Percentiles rank a stretch among this genome's conserved stretches.
These are phyloP conservation scores for Rubia tinctorum DNA, from an alignment of 305 asterid genomes.

Conservation along the genomic window DNA sequence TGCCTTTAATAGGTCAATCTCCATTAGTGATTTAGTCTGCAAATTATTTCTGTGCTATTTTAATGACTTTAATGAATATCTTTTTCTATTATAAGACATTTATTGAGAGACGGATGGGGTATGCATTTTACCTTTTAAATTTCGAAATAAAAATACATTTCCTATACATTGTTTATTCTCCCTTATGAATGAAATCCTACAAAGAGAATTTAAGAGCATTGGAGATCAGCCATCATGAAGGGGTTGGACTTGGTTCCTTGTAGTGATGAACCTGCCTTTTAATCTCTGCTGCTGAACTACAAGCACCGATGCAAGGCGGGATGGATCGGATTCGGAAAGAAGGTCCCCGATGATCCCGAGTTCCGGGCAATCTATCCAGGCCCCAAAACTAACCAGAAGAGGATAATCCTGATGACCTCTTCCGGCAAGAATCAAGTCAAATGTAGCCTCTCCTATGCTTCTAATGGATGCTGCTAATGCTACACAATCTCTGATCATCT, in stretches of 20 bases:
- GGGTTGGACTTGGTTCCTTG: slow-evolving; percentile 24
- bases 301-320: slow-evolving; percentile 57
- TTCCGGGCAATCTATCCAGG: slow-evolving; percentile 90
- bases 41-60: no score
- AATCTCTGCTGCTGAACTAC: slow-evolving; percentile 76
- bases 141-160: no score
- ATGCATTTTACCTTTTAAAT: no score
- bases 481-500: slow-evolving; percentile 64
- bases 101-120: no score
- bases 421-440: slow-evolving; percentile 60
- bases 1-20: no score
- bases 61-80: no score
- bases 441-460: slow-evolving; percentile 31
- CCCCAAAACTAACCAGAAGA: slow-evolving; percentile 57
- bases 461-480: slow-evolving; percentile 54
- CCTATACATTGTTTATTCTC: no score
- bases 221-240: background rate
- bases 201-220: no score
- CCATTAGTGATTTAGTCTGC: no score
- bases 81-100: no score
- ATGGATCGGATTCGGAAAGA: slow-evolving; percentile 54
- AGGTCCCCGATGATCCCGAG: slow-evolving; percentile 83
- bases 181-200: no score
- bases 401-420: slow-evolving; percentile 51
- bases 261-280: slow-evolving; percentile 31